A percentile compares a stretch with the other conserved stretches of the same genome.
Evolutionary conservation across 2,329 filamentous ascomycete genomes (phyloP).

Genomic region (Penicillium sp.): DNA sequence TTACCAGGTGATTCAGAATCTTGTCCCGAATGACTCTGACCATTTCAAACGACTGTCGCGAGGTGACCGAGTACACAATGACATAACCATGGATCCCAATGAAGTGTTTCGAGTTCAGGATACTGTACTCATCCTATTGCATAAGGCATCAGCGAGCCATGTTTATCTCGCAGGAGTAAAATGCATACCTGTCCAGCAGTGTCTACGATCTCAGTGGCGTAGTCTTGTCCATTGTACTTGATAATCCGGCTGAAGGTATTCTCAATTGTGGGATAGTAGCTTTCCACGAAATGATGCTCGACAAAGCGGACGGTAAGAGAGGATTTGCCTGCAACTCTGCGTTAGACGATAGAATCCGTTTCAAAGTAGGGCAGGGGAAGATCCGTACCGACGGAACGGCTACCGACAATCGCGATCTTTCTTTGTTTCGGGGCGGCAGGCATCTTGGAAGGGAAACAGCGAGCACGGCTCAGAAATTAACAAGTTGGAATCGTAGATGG

Average conservation of each 20-base stretch:
- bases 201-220: slow-evolving; percentile 94
- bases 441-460: slow-evolving; percentile 47
- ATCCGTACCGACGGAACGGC: slow-evolving; percentile 76
- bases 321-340: slow-evolving; percentile 73
- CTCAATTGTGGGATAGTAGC: slow-evolving; percentile 98
- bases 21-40: slow-evolving; percentile 93
- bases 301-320: slow-evolving; percentile 96
- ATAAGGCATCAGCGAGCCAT: slow-evolving; percentile 5
- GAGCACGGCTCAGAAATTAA: background rate
- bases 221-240: slow-evolving; percentile 88
- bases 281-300: slow-evolving; percentile 97
- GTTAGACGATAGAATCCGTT: background rate
- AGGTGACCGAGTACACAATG: slow-evolving; percentile 96
- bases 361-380: background rate
- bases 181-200: slow-evolving; percentile 81
- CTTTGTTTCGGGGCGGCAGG: slow-evolving; percentile 76
- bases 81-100: slow-evolving; percentile 99
- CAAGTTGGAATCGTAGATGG: background rate
- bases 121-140: slow-evolving; percentile 89
- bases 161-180: background rate
- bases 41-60: slow-evolving; percentile 95
- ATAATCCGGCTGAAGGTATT: slow-evolving; percentile 98
- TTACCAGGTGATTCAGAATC: slow-evolving; percentile 90
- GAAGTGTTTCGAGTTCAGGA: slow-evolving; percentile 97
- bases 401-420: slow-evolving; percentile 94